Evolutionary conservation across 2,329 filamentous ascomycete genomes (phyloP).

Genomic region (Aspergillus quadricinctus): DNA sequence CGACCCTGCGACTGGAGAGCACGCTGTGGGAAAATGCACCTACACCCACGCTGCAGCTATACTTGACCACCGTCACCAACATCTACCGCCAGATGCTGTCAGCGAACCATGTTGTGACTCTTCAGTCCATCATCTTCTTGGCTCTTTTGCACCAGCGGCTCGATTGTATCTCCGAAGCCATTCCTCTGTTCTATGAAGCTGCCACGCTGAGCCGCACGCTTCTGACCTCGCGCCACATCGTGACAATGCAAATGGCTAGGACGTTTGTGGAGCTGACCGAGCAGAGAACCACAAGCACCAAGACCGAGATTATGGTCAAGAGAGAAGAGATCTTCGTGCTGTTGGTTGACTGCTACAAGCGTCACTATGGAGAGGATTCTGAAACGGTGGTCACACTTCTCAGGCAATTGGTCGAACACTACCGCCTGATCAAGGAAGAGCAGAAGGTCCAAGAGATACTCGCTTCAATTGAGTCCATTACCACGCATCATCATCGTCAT

Average conservation of each 20-base stretch:
- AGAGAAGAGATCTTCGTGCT: conserved; percentile 44
- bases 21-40: conserved; percentile 42
- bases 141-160: conserved; percentile 41
- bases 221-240: conserved; percentile 37
- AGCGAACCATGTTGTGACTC: conserved; percentile 41
- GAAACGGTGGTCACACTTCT: conserved; percentile 43
- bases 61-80: conserved; percentile 26
- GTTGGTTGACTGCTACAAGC: conserved; percentile 46
- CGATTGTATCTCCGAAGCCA: conserved; percentile 20
- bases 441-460: conserved; percentile 39
- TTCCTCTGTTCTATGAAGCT: conserved; percentile 41
- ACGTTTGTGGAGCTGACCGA: conserved; percentile 44
- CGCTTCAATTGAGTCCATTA: conserved; percentile 15
- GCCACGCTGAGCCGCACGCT: conserved; percentile 35
- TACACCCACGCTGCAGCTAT: conserved; percentile 26
- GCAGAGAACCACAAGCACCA: conserved; percentile 17
- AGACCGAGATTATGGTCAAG: conserved; percentile 31
- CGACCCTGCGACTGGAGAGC: conserved; percentile 46
- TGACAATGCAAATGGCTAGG: conserved; percentile 43
- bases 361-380: conserved; percentile 43
- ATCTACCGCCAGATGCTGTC: conserved; percentile 31
- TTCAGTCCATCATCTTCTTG: conserved; percentile 34
- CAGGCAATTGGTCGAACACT: conserved; percentile 44
- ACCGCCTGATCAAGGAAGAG: conserved; percentile 45
- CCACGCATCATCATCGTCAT: conserved; percentile 11